Evolutionary conservation across 164 flowering plant species (phyloP).

Genomic region (Vitis labrusca): DNA sequence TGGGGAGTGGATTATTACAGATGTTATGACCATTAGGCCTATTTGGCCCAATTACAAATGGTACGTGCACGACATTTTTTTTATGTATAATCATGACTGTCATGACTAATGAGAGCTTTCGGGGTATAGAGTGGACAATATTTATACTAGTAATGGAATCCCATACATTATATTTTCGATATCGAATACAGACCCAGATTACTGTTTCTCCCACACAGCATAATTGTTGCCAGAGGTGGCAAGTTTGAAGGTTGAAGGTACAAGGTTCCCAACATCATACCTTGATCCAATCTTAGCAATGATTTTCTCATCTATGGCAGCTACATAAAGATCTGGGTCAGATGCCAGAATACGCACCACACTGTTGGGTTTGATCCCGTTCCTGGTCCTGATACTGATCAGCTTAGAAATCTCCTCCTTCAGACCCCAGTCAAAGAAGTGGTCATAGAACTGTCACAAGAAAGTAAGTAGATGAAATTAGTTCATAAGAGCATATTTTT

Average conservation of each 20-base stretch:
- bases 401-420: conserved; percentile 56
- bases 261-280: conserved; percentile 52
- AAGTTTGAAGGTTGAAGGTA: conserved; percentile 52
- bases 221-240: conserved; percentile 58
- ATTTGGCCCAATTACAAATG: too few species aligned
- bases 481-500: too few species aligned
- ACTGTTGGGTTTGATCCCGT: conserved; percentile 50
- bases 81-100: too few species aligned
- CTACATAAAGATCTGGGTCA: conserved; percentile 66
- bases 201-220: conserved; percentile 58
- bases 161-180: too few species aligned
- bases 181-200: too few species aligned
- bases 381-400: conserved; percentile 42
- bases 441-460: conserved; percentile 79
- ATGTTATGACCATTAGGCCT: too few species aligned
- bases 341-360: conserved; percentile 47
- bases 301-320: conserved; percentile 52
- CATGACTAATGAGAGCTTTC: too few species aligned
- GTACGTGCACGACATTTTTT: too few species aligned
- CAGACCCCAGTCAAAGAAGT: conserved; percentile 69
- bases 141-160: too few species aligned
- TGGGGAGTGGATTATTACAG: too few species aligned
- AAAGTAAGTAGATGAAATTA: too few species aligned
- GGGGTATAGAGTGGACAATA: too few species aligned
- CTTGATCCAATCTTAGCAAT: conserved; percentile 67